Base-by-base conservation (phyloP, 805 yeast genomes). In the Suhomyces sp. region DNA sequence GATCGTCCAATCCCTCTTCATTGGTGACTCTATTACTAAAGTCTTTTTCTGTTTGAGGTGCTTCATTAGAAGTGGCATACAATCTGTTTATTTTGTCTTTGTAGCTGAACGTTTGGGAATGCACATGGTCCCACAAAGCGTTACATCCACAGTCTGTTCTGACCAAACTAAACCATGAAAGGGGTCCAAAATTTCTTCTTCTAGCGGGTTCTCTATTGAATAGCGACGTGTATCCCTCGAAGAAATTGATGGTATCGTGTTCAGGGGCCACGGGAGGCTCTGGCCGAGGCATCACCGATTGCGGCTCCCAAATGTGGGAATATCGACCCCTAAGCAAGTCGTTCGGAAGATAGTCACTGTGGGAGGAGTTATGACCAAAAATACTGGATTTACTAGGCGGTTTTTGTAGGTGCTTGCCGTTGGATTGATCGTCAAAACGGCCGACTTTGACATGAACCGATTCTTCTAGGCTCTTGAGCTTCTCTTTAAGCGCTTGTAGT, bases 111-210 rank as follows among this genome's bases (percentile, higher is more conserved):
- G 17, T 12, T 12, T 43, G 21, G 24, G 51, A 47, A 19, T 50
- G 52, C 39, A 56, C 56, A 49, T 54, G 56, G 46, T 57, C 56
- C 53, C 64, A 60, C 25, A 64, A 47, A 33, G 54, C 57, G 37
- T 57, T 43, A 15, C 57, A 33, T 10, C 60, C 57, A 25, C 49
- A 40, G 48, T 65, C 66, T 17, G 57, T 46, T 20, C 73, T 70
- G 47, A 82, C 62, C 24, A 78, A 52, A 0, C 85, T 64, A 6
- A 77, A 54, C 77, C 83, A 78, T 1, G 83, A 64, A 22, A 81
- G 68, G 0, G 86, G 82, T 1, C 86, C 87, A 61, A 73, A 78
- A 55, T 74, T 73, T 47, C 73, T 69, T 29, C 77, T 63, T 35
- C 81, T 63, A 5, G 58, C 50, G 3, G 75, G 66, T 47, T 71